A percentile compares a stretch with the other conserved stretches of the same genome.
phyloP scores from a whole-genome alignment of 345 rosid genomes.

The Populus ilicifolia region DNA sequence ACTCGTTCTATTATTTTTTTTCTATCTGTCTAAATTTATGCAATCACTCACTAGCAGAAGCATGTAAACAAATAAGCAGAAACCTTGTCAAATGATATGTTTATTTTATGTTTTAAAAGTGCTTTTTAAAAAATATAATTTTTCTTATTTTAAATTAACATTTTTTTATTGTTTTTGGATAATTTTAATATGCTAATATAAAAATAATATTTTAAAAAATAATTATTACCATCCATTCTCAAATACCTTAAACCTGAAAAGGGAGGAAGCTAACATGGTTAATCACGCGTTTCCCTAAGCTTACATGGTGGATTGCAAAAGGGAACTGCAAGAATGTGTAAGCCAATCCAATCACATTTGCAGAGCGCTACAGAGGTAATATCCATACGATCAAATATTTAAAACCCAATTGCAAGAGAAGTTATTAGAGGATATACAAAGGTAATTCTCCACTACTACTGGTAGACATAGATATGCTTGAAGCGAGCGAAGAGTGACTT shows the following conservation, averaged over 20 bases:
- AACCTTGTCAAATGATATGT: neutral
- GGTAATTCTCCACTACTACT: neutral
- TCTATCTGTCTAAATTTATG: too few species aligned
- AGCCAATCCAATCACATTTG: neutral
- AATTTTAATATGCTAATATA: neutral
- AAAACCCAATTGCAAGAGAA: neutral
- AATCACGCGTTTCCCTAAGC: neutral
- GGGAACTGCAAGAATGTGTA: slow-evolving; percentile 1
- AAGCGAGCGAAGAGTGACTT: slow-evolving; percentile 3
- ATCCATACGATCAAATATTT: neutral
- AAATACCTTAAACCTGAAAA: too few species aligned
- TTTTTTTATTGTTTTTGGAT: too few species aligned
- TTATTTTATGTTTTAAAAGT: too few species aligned
- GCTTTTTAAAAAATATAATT: too few species aligned
- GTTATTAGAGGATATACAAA: neutral
- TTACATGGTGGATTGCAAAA: slow-evolving; percentile 1
- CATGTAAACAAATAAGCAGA: neutral
- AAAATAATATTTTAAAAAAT: neutral
- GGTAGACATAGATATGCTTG: neutral
- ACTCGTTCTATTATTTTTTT: too few species aligned
- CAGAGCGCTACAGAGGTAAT: neutral
- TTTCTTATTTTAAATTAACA: too few species aligned
- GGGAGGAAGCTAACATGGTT: neutral
- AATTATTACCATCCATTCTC: too few species aligned
- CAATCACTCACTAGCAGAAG: neutral